Percentiles rank a stretch among this genome's conserved stretches.
These are phyloP conservation scores for Saccharum spontaneum DNA, from an alignment of 176 grass and related monocot genomes.

Conservation along the genomic window DNA sequence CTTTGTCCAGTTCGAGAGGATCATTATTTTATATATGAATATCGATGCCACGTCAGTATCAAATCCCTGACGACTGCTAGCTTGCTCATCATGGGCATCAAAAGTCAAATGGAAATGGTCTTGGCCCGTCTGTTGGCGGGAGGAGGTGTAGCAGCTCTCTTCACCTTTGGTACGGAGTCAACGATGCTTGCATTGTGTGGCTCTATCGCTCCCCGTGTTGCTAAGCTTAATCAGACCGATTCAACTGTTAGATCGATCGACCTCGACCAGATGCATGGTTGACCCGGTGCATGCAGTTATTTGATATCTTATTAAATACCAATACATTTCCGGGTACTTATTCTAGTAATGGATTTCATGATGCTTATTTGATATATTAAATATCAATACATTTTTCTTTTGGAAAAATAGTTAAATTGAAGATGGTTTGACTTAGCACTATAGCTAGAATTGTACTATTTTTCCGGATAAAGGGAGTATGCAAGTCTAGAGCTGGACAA, in stretches of 20 bases:
- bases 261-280: neutral
- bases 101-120: slow-evolving; percentile 2
- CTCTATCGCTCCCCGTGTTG: neutral
- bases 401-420: no score
- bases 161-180: neutral
- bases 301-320: no score
- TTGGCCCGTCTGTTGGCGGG: neutral
- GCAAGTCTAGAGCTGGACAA: no score
- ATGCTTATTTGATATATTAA: no score
- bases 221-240: neutral
- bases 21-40: neutral
- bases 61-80: neutral
- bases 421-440: no score
- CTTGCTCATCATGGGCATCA: neutral
- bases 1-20: neutral
- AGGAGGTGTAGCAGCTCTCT: neutral
- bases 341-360: no score
- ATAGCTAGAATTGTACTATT: no score
- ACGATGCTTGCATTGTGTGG: neutral
- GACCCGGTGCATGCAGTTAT: neutral
- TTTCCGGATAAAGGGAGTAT: no score
- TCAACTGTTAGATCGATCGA: neutral
- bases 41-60: neutral
- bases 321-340: no score
- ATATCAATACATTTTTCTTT: no score